Evolutionary conservation across 2,329 filamentous ascomycete species (phyloP), one percentile per base, ranked within the genome.

Genomic region (Colletotrichum siamense): DNA sequence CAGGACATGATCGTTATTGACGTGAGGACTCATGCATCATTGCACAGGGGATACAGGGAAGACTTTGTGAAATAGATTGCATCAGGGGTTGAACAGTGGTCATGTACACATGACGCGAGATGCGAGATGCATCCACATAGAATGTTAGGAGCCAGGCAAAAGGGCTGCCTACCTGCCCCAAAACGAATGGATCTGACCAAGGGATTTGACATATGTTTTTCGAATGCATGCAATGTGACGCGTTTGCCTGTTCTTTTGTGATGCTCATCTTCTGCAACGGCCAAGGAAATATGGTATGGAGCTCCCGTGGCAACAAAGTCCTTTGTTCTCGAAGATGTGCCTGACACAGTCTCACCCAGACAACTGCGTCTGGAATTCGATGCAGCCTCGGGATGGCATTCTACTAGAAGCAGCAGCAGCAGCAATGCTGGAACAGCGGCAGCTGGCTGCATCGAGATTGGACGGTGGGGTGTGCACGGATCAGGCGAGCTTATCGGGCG

Each of bases 401-500:
- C 24, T 26, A 28, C 55, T 59, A 30, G 55, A 59, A 59, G 44
- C 34, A 36, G 34, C 34, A 59, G 44, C 44, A 49, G 44, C 44
- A n/a, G 39, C 44, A 52, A 22, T 12, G 44, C 44, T 52, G n/a
- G n/a, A 52, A 22, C 44, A 49, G 44, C 34, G 34, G 59, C 62
- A 65, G 32, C n/a, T 44, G 13, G 39, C 64, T 52, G 26, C 28
- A n/a, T 52, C 30, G 34, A 39, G 8, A 44, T 26, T 52, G 36
- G 62, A 66, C 71, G 61, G 68, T 52, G 63, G 64, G 32, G 39
- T 18, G 63, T 63, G 73, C 69, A 63, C 26, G 39, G 55, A 73
- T 57, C 73, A 73, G 28, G 49, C 26, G 26, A 39, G 8, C 65
- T 76, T 76, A 69, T 76, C 70, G 65, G 73, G 22, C 44, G 34